These are phyloP conservation scores for Colletotrichum acutatum DNA, from an alignment of 2,329 filamentous ascomycete genomes.

Conservation along the genomic window DNA sequence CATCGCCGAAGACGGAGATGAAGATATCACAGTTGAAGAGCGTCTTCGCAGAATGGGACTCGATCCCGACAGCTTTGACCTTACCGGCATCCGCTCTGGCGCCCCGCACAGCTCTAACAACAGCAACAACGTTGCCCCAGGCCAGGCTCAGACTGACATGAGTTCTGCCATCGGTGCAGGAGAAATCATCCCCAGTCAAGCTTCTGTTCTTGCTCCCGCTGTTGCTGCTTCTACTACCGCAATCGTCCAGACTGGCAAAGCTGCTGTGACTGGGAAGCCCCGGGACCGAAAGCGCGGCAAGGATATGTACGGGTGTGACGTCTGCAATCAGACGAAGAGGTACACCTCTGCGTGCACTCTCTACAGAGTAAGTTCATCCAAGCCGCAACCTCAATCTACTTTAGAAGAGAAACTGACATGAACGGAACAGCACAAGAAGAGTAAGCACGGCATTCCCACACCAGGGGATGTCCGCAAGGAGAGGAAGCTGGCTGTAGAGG, in stretches of 20 bases:
- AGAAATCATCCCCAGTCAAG: neutral
- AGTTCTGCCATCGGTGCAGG: neutral
- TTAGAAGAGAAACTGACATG: neutral
- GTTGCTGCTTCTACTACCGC: too few species aligned
- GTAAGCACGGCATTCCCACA: neutral
- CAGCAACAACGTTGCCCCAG: neutral
- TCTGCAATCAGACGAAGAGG: neutral
- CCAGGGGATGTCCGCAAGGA: neutral
- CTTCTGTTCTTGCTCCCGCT: neutral
- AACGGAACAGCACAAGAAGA: neutral
- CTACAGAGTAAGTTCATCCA: neutral
- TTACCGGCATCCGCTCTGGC: neutral
- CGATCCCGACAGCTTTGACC: neutral
- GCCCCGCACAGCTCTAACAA: neutral
- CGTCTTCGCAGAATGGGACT: neutral
- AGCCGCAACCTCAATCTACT: neutral
- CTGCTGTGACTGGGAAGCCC: neutral
- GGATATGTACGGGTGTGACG: neutral
- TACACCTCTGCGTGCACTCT: neutral
- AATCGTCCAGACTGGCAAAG: neutral
- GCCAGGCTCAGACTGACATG: neutral
- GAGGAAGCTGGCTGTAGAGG: neutral
- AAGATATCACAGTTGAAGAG: neutral
- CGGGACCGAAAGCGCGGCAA: neutral
- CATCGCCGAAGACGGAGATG: neutral